A percentile compares a stretch with the other conserved stretches of the same genome.
These are phyloP conservation scores for Nakataea oryzae DNA, from an alignment of 2,329 filamentous ascomycete genomes.

Conservation along the genomic window DNA sequence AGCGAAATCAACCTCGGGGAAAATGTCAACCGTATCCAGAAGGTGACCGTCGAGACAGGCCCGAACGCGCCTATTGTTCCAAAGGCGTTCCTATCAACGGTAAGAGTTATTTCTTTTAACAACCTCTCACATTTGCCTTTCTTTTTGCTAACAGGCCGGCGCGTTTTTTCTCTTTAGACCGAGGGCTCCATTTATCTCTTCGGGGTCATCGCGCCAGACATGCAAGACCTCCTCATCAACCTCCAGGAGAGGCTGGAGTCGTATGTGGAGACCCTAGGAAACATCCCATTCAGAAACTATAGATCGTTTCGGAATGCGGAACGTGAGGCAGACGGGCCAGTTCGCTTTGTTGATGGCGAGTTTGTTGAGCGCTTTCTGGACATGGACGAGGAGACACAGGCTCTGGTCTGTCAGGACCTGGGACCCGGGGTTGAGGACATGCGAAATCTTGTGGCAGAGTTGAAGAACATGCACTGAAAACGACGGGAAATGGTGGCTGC, in stretches of 20 bases:
- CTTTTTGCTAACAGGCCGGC: not conserved
- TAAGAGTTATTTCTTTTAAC: constrained; percentile 32
- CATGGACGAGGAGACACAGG: constrained; percentile 47
- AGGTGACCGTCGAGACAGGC: constrained; percentile 56
- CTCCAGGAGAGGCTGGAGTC: constrained; percentile 65
- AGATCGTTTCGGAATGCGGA: constrained; percentile 71
- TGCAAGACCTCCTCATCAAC: constrained; percentile 71
- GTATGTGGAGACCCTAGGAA: constrained; percentile 53
- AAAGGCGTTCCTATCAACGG: constrained; percentile 79
- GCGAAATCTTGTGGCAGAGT: constrained; percentile 49
- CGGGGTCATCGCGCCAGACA: constrained; percentile 60
- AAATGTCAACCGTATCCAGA: constrained; percentile 81
- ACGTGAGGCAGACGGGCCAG: constrained; percentile 63
- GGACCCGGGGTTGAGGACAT: constrained; percentile 54
- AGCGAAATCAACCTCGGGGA: constrained; percentile 83
- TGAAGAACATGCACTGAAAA: constrained; percentile 48
- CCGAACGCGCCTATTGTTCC: constrained; percentile 63
- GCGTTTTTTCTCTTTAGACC: constrained; percentile 38
- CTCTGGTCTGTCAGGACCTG: constrained; percentile 39
- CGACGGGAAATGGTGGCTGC: not conserved
- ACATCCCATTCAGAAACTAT: constrained; percentile 67
- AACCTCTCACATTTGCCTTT: not conserved
- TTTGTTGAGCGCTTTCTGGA: constrained; percentile 79
- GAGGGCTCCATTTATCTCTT: constrained; percentile 91
- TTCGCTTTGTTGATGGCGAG: constrained; percentile 86